These are phyloP conservation scores for Alloascoidea hylecoeti DNA, from an alignment of 805 yeast genomes.

Conservation along the genomic window DNA sequence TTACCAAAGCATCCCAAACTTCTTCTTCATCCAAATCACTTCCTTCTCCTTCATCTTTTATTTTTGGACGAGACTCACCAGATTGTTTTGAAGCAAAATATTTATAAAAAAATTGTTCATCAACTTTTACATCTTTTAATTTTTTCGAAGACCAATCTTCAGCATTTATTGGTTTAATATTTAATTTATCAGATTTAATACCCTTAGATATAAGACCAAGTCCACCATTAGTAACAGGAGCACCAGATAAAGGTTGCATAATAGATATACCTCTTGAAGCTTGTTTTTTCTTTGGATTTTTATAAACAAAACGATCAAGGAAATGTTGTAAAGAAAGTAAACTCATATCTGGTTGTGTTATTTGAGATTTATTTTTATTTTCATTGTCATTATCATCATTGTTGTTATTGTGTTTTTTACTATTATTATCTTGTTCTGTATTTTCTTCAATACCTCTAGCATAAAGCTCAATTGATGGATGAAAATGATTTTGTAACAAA, in stretches of 20 bases:
- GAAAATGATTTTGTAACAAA: slow-evolving; percentile 69
- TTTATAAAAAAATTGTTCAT: slow-evolving; percentile 78
- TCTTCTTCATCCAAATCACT: slow-evolving; percentile 52
- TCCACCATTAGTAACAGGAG: slow-evolving; percentile 16
- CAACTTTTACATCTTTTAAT: slow-evolving; percentile 60
- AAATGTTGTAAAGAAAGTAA: slow-evolving; percentile 80
- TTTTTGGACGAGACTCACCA: slow-evolving; percentile 14
- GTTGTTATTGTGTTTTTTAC: slow-evolving; percentile 8
- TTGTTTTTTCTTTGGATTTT: slow-evolving; percentile 73
- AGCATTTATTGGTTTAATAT: slow-evolving; percentile 64
- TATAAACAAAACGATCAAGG: slow-evolving; percentile 90
- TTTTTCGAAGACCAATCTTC: slow-evolving; percentile 67
- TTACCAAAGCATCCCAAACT: slow-evolving; percentile 69
- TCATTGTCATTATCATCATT: slow-evolving; percentile 9
- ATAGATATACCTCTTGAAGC: slow-evolving; percentile 76
- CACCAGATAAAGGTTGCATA: slow-evolving; percentile 95
- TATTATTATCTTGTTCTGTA: slow-evolving; percentile 13
- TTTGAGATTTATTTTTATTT: slow-evolving; percentile 29
- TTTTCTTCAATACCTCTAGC: slow-evolving; percentile 50
- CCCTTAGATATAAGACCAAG: slow-evolving; percentile 16
- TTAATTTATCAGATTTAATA: slow-evolving; percentile 26
- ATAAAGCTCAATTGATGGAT: slow-evolving; percentile 80
- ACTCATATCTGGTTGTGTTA: slow-evolving; percentile 79
- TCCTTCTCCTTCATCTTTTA: slow-evolving; percentile 16
- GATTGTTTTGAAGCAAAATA: slow-evolving; percentile 55